phyloP scores from a whole-genome alignment of 495 filamentous ascomycete genomes.

The Peziza echinospora region DNA sequence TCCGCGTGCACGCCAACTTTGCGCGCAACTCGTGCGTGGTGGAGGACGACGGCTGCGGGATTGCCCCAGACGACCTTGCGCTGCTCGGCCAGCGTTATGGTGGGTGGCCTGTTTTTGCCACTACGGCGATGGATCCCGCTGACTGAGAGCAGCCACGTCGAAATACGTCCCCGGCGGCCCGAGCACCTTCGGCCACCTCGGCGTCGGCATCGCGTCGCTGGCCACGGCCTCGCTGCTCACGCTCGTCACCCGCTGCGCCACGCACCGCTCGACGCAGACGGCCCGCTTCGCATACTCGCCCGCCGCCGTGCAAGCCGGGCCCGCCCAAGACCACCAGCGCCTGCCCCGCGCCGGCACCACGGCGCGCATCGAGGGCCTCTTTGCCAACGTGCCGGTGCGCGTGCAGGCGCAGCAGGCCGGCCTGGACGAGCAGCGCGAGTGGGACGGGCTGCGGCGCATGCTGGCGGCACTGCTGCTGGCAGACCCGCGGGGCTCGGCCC shows the following conservation, averaged over 20 bases:
- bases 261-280: slow-evolving; percentile 42
- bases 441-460: slow-evolving; percentile 39
- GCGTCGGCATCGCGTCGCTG: slow-evolving; percentile 58
- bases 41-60: slow-evolving; percentile 75
- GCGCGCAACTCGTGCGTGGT: slow-evolving; percentile 55
- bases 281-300: slow-evolving; percentile 21
- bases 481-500: slow-evolving; percentile 23
- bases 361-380: slow-evolving; percentile 63
- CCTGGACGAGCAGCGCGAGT: slow-evolving; percentile 37
- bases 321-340: slow-evolving; percentile 25
- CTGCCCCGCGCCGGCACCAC: slow-evolving; percentile 48
- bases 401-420: slow-evolving; percentile 34
- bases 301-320: slow-evolving; percentile 1
- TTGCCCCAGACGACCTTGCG: slow-evolving; percentile 46
- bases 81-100: slow-evolving; percentile 49
- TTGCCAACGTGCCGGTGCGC: slow-evolving; percentile 92
- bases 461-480: slow-evolving; percentile 45
- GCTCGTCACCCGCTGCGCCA: slow-evolving; percentile 52
- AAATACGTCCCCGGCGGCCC: slow-evolving; percentile 29
- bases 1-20: slow-evolving; percentile 56
- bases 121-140: neutral
- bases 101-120: too few relatives aligned
- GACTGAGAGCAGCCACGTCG: slow-evolving; percentile 36
- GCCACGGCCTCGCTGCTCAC: slow-evolving; percentile 55
- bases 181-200: slow-evolving; percentile 43